These are phyloP conservation scores for Penicillium vulpinum DNA, from an alignment of 2,329 filamentous ascomycete species.

Conservation along the genomic window DNA sequence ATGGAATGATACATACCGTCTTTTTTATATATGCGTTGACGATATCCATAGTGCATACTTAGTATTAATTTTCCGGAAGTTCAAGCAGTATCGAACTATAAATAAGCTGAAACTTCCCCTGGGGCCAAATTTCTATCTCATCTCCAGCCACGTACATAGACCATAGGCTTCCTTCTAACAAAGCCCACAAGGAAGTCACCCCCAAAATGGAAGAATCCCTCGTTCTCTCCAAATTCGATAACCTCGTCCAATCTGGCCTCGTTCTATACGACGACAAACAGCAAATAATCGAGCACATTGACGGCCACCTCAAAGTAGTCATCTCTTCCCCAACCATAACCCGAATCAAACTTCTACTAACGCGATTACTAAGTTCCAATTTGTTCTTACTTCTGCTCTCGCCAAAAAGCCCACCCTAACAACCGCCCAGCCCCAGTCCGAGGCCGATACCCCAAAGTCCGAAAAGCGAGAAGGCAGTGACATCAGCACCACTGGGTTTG, in stretches of 20 bases:
- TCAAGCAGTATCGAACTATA: background rate
- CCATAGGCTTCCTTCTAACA: background rate
- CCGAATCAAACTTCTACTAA: background rate
- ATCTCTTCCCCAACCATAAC: background rate
- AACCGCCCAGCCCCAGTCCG: background rate
- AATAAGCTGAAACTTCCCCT: background rate
- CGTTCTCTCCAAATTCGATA: background rate
- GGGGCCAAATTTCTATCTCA: background rate
- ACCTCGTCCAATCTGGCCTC: background rate
- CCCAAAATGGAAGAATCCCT: background rate
- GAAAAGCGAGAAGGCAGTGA: background rate
- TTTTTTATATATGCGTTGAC: too few species aligned
- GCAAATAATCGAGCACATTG: background rate
- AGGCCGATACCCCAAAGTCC: background rate
- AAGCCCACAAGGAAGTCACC: background rate
- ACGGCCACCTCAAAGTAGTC: background rate
- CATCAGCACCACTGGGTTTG: background rate
- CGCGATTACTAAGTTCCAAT: background rate
- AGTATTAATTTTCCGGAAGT: too few species aligned
- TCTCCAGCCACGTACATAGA: background rate
- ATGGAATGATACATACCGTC: too few species aligned
- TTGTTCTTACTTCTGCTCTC: background rate
- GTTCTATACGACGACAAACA: background rate
- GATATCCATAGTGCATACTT: too few species aligned
- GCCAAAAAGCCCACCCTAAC: background rate